A percentile compares a stretch with the other conserved stretches of the same genome.
Conservation (phyloP, 1,284 basidiomycete genomes). For the Ustanciosporium gigantosporum region DNA sequence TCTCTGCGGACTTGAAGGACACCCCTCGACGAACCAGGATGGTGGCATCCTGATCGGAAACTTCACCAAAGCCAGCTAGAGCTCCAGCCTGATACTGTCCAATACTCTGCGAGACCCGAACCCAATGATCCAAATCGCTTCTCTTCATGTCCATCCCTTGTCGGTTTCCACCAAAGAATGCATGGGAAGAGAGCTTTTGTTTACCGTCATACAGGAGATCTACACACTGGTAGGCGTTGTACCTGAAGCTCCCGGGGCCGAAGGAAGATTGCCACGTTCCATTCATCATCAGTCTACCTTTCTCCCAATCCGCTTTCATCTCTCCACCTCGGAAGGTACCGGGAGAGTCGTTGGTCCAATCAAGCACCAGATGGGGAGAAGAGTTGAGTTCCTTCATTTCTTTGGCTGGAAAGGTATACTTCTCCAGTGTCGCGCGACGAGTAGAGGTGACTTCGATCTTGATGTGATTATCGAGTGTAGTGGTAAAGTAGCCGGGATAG, state of each 20-base stretch:
- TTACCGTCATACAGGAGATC: slow-evolving; percentile 41
- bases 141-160: slow-evolving; percentile 44
- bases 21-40: slow-evolving; percentile 44
- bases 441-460: slow-evolving; percentile 48
- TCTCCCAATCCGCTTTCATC: slow-evolving; percentile 29
- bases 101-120: slow-evolving; percentile 28
- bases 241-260: slow-evolving; percentile 27
- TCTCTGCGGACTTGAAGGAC: slow-evolving; percentile 40
- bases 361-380: slow-evolving; percentile 41
- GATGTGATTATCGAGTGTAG: slow-evolving; percentile 48
- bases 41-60: slow-evolving; percentile 7
- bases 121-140: slow-evolving; percentile 21
- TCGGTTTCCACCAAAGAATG: slow-evolving; percentile 47
- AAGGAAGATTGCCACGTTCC: slow-evolving; percentile 45
- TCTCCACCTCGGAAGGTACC: slow-evolving; percentile 41
- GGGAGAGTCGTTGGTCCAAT: slow-evolving; percentile 54
- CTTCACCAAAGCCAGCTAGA: slow-evolving; percentile 25
- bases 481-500: slow-evolving; percentile 48
- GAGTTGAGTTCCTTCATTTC: slow-evolving; percentile 20
- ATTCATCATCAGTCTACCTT: slow-evolving; percentile 42
- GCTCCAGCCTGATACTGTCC: slow-evolving; percentile 47
- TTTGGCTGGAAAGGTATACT: slow-evolving; percentile 41
- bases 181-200: slow-evolving; percentile 35
- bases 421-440: slow-evolving; percentile 41
- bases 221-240: slow-evolving; percentile 43